Evolutionary conservation across 208 protist species (phyloP), one percentile per base, ranked within the genome.

Genomic region (Trypanosoma caninum): DNA sequence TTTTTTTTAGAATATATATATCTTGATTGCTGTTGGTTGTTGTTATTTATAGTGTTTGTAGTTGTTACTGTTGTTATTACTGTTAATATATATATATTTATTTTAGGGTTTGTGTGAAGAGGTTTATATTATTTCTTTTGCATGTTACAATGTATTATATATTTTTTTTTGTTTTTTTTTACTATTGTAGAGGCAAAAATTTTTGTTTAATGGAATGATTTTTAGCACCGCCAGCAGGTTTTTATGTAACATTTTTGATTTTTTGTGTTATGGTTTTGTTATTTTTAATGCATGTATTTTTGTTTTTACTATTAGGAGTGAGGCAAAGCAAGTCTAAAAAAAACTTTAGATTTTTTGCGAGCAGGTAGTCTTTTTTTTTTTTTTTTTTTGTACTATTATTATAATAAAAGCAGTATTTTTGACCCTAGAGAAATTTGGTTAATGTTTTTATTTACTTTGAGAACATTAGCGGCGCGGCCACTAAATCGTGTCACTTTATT

Each of bases 401-500:
- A 30, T 20, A 28, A 45, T 46, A 0, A 16, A 58, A 46, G 33
- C 2, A 58, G 25, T 37, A 9, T 54, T 4, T 6, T 14, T 40
- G 25, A 38, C 2, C 37, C 9, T 33, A 23, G 5, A 4, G 30
- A 30, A 40, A 30, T 40, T 54, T 23, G 10, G 20, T 37, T 18
- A 8, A 66, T 72, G 58, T 51, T 66, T 48, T 45, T 31, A 20
- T 25, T 27, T 13, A 62, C 66, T 11, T 40, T 53, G 25, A 50
- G 31, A 31, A 20, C 11, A 31, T 22, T 59, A 20, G 16, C 30
- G 7, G 40, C 66, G 27, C 55, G 57, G 16, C 44, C 59, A 18
- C 25, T 79, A 14, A 75, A 75, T 37, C 46, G 66, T 31, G 70
- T 82, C 20, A 60, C 60, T 9, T 37, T 79, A 27, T 37, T 73